These are phyloP conservation scores for Corymbia calophylla DNA, from an alignment of 441 rosid species.

Conservation along the genomic window DNA sequence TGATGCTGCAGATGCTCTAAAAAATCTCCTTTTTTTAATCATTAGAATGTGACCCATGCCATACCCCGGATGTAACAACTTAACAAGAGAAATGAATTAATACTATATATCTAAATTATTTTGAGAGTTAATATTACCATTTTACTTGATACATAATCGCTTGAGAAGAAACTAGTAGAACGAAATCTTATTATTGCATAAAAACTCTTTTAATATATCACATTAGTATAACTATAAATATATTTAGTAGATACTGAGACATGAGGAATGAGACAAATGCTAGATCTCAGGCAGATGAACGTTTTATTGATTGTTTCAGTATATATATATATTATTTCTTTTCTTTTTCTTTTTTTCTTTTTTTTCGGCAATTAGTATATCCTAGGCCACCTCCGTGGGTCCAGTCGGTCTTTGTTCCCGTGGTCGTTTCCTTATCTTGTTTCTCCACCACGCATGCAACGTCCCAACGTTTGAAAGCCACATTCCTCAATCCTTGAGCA, in stretches of 20 bases:
- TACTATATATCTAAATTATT: not conserved
- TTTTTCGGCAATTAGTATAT: not conserved
- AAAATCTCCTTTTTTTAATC: not conserved
- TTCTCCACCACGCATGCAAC: not conserved
- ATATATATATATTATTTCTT: too few relatives aligned
- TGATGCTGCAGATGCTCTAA: not conserved
- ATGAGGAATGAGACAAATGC: not conserved
- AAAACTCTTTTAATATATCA: too few relatives aligned
- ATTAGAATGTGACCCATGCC: not conserved
- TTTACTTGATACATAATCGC: too few relatives aligned
- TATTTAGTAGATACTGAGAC: too few relatives aligned
- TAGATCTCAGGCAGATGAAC: not conserved
- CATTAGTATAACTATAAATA: too few relatives aligned
- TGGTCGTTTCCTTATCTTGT: not conserved
- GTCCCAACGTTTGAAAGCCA: not conserved
- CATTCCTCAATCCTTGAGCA: not conserved
- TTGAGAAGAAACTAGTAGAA: too few relatives aligned
- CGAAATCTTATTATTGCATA: too few relatives aligned
- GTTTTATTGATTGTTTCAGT: not conserved
- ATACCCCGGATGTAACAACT: not conserved
- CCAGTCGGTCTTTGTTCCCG: not conserved
- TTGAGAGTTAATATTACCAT: not conserved
- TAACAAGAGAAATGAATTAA: not conserved
- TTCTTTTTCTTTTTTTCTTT: too few relatives aligned
- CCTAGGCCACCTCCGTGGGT: not conserved